Evolutionary conservation across 2,329 filamentous ascomycete genomes (phyloP).

Genomic region (Diaporthe longicolla): DNA sequence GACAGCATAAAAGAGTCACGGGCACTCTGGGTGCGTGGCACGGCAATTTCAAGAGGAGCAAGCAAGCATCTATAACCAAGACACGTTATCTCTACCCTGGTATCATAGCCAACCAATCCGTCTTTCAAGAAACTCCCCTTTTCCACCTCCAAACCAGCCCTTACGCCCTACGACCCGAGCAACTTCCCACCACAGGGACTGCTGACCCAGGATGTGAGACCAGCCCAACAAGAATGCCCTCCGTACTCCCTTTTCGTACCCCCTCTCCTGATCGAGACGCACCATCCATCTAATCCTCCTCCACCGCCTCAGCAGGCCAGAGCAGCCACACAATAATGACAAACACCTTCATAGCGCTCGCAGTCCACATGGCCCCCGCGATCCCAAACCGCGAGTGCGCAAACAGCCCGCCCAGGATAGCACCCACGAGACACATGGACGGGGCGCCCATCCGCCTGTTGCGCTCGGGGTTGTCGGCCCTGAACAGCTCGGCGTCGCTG

Average conservation of each 20-base stretch:
- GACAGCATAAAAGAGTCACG: too few species aligned
- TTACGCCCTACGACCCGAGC: neutral
- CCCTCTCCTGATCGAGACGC: neutral
- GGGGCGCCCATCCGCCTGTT: slow-evolving; percentile 67
- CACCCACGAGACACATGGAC: slow-evolving; percentile 63
- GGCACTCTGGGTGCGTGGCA: too few species aligned
- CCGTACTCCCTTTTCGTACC: too few species aligned
- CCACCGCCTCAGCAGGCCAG: slow-evolving; percentile 65
- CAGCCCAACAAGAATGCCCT: neutral
- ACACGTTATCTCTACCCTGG: neutral
- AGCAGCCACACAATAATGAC: slow-evolving; percentile 72
- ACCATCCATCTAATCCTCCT: neutral
- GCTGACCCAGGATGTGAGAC: neutral
- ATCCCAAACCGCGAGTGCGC: slow-evolving; percentile 63
- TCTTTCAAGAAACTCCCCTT: neutral
- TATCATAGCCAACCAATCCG: slow-evolving; percentile 5
- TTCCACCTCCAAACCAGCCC: neutral
- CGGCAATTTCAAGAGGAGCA: neutral
- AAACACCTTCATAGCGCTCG: slow-evolving; percentile 67
- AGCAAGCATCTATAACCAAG: neutral
- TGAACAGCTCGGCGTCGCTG: slow-evolving; percentile 70
- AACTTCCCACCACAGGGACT: neutral
- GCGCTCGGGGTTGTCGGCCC: slow-evolving; percentile 61
- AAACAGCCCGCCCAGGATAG: slow-evolving; percentile 65
- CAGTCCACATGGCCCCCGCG: slow-evolving; percentile 71